These are phyloP conservation scores for Cordyceps tenuipes DNA, from an alignment of 2,329 filamentous ascomycete species.

Conservation along the genomic window DNA sequence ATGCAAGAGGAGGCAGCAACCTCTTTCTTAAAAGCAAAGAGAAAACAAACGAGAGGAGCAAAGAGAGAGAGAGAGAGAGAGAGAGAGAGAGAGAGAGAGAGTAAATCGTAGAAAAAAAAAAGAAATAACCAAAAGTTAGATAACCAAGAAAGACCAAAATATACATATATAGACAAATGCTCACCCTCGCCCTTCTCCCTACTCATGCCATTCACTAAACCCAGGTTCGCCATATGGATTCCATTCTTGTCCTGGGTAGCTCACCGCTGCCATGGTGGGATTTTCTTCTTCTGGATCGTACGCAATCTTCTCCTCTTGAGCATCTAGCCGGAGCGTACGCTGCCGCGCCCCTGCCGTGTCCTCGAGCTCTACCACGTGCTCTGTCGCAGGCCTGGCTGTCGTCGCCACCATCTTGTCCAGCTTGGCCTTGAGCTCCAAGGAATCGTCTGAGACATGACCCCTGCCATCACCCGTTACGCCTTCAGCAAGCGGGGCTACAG, in stretches of 20 bases:
- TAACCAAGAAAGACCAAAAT: background rate
- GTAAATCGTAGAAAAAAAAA: too few species aligned
- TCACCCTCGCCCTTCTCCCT: background rate
- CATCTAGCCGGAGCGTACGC: conserved; percentile 33
- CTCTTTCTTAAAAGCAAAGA: too few species aligned
- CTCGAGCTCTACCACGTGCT: conserved; percentile 31
- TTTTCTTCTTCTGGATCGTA: conserved; percentile 29
- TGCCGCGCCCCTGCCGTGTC: conserved; percentile 36
- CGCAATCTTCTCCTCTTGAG: conserved; percentile 48
- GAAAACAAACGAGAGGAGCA: too few species aligned
- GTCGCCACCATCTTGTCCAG: background rate
- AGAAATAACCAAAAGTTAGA: background rate
- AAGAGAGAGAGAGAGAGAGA: too few species aligned
- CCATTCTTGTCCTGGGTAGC: conserved; percentile 66
- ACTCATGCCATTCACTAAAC: conserved; percentile 18
- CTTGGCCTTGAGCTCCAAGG: conserved; percentile 13
- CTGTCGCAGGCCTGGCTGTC: conserved; percentile 23
- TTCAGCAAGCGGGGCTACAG: background rate
- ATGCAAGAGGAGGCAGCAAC: too few species aligned
- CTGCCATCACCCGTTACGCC: conserved; percentile 6
- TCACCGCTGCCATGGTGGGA: conserved; percentile 56
- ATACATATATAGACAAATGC: conserved; percentile 1
- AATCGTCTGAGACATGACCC: conserved; percentile 5
- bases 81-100: too few species aligned
- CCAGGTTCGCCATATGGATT: conserved; percentile 41